These are phyloP conservation scores for Pyrenochaeta sp. DNA, from an alignment of 2,329 filamentous ascomycete genomes.

Conservation along the genomic window DNA sequence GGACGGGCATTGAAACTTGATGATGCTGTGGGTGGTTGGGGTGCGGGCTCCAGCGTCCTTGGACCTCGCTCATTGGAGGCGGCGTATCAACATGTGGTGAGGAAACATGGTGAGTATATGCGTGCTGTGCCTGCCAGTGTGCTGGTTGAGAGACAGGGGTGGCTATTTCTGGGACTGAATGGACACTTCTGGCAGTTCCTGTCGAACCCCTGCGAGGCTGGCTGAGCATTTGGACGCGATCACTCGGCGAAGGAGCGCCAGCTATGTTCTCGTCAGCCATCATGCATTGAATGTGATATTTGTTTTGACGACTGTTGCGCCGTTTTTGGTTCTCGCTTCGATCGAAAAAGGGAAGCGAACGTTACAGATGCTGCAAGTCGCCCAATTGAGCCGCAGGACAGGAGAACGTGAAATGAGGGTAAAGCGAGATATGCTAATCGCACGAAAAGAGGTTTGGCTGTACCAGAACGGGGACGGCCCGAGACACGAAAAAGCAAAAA, in stretches of 20 bases:
- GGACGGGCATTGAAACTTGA: slow-evolving; percentile 42
- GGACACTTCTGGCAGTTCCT: slow-evolving; percentile 46
- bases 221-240: slow-evolving; percentile 49
- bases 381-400: slow-evolving; percentile 26
- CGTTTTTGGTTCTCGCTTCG: slow-evolving; percentile 15
- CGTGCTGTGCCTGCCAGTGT: slow-evolving; percentile 47
- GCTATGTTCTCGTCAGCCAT: slow-evolving; percentile 24
- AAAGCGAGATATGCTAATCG: slow-evolving; percentile 14
- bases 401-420: slow-evolving; percentile 15
- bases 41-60: slow-evolving; percentile 44
- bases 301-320: slow-evolving; percentile 11
- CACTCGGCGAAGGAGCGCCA: slow-evolving; percentile 48
- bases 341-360: slow-evolving; percentile 9
- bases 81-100: slow-evolving; percentile 46
- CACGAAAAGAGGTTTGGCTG: slow-evolving; percentile 30
- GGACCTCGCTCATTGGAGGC: slow-evolving; percentile 37
- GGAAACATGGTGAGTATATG: slow-evolving; percentile 41
- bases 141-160: slow-evolving; percentile 46
- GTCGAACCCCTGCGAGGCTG: slow-evolving; percentile 47
- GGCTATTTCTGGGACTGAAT: slow-evolving; percentile 46
- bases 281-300: slow-evolving; percentile 28
- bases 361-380: slow-evolving; percentile 37
- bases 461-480: slow-evolving; percentile 34
- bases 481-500: slow-evolving; percentile 39
- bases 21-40: slow-evolving; percentile 43